A percentile compares a stretch with the other conserved stretches of the same genome.
Conservation (phyloP, 1,284 basidiomycete genomes). For the Sporisorium graminicola region DNA sequence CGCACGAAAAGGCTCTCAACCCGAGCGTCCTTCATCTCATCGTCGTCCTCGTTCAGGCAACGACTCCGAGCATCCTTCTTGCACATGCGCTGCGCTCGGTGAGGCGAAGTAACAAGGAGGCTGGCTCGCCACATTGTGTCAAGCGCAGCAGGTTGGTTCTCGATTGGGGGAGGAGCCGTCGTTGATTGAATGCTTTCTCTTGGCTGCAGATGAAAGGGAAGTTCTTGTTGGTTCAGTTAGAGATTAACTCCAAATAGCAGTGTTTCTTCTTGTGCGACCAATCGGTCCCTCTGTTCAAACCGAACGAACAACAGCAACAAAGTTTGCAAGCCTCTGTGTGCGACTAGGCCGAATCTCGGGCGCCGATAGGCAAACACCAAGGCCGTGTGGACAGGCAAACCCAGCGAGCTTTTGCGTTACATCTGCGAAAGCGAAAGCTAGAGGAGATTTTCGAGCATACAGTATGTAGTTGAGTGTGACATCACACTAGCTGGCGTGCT, state of each 20-base stretch:
- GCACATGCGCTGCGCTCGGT: not conserved
- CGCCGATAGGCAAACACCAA: slow-evolving; percentile 2
- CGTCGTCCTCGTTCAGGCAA: not conserved
- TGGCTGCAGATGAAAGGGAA: not conserved
- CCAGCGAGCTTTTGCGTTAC: not conserved
- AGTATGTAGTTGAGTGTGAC: too few relatives aligned
- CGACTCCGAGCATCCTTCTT: not conserved
- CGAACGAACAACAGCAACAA: not conserved
- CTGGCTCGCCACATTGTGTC: not conserved
- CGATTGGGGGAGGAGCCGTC: not conserved
- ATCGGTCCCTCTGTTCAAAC: not conserved
- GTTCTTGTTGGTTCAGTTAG: not conserved
- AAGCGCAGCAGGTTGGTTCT: not conserved
- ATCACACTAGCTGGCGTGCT: not conserved
- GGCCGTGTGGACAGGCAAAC: too few relatives aligned
- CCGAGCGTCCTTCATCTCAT: too few relatives aligned
- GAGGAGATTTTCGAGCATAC: too few relatives aligned
- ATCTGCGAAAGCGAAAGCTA: not conserved
- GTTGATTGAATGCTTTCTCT: slow-evolving; percentile 1
- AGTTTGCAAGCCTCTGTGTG: not conserved
- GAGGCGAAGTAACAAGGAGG: not conserved
- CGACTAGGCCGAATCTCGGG: not conserved
- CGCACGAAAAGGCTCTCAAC: slow-evolving; percentile 43
- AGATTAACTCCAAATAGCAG: not conserved
- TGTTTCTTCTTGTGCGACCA: not conserved